Evolutionary conservation across 2,329 filamentous ascomycete species (phyloP).

Genomic region (Gaeumannomyces tritici): DNA sequence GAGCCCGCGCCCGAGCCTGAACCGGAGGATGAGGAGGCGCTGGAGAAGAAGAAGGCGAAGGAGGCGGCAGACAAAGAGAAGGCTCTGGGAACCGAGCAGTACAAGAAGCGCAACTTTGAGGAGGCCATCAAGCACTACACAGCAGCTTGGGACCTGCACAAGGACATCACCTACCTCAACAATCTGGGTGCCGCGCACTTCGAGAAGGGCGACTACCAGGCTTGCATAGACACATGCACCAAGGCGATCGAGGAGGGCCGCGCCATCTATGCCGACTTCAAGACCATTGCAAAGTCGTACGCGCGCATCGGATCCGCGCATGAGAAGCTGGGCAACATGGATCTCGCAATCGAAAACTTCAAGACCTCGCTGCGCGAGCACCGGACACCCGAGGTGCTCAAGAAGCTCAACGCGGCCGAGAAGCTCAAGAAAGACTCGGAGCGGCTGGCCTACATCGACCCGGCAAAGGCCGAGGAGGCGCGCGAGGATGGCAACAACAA

Average conservation of each 20-base stretch:
- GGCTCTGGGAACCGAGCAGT: slow-evolving; percentile 83
- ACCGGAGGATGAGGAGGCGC: slow-evolving; percentile 70
- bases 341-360: slow-evolving; percentile 78
- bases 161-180: slow-evolving; percentile 97
- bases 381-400: slow-evolving; percentile 85
- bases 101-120: slow-evolving; percentile 98
- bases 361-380: slow-evolving; percentile 93
- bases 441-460: slow-evolving; percentile 75
- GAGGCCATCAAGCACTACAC: slow-evolving; percentile 87
- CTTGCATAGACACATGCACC: slow-evolving; percentile 76
- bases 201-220: slow-evolving; percentile 91
- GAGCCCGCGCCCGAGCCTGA: slow-evolving; percentile 57
- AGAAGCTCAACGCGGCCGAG: slow-evolving; percentile 85
- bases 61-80: slow-evolving; percentile 91
- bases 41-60: slow-evolving; percentile 82
- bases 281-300: slow-evolving; percentile 96
- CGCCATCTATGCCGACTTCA: slow-evolving; percentile 88
- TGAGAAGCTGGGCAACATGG: slow-evolving; percentile 77
- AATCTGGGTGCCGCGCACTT: slow-evolving; percentile 91
- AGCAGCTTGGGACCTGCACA: slow-evolving; percentile 89
- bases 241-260: slow-evolving; percentile 87
- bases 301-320: slow-evolving; percentile 90
- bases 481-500: slow-evolving; percentile 91
- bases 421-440: slow-evolving; percentile 72
- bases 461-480: slow-evolving; percentile 87